Evolutionary conservation across 176 grass and related monocot genomes (phyloP).

Genomic region (Aechmea fasciata): DNA sequence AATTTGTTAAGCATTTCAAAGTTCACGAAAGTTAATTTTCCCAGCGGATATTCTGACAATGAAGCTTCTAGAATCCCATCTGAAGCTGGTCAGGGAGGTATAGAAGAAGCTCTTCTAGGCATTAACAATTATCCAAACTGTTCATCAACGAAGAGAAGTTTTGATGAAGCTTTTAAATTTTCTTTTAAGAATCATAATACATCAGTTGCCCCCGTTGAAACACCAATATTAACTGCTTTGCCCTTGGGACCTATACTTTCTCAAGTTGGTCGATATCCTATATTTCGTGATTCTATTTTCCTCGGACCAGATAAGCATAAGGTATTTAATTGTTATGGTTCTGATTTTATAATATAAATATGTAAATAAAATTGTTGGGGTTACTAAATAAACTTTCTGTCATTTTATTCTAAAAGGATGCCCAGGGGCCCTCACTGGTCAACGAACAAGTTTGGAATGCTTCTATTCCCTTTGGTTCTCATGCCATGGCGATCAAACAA

Average conservation of each 20-base stretch:
- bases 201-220: background rate
- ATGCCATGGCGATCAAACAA: background rate
- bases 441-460: background rate
- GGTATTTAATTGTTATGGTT: background rate
- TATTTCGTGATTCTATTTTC: background rate
- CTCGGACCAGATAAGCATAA: background rate
- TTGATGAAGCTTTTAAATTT: background rate
- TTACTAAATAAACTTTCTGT: background rate
- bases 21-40: background rate
- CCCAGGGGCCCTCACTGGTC: background rate
- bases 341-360: background rate
- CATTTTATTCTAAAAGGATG: background rate
- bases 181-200: background rate
- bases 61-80: background rate
- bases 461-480: background rate
- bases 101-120: background rate
- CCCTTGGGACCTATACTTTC: background rate
- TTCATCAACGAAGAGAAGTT: background rate
- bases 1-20: slow-evolving; percentile 1
- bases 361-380: background rate
- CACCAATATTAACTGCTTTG: slow-evolving; percentile 7
- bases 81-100: background rate
- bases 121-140: background rate
- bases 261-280: background rate
- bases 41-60: background rate